Evolutionary conservation across 1,284 basidiomycete genomes (phyloP), one percentile per base, ranked within the genome.

Genomic region (Fomitopsis betulina): DNA sequence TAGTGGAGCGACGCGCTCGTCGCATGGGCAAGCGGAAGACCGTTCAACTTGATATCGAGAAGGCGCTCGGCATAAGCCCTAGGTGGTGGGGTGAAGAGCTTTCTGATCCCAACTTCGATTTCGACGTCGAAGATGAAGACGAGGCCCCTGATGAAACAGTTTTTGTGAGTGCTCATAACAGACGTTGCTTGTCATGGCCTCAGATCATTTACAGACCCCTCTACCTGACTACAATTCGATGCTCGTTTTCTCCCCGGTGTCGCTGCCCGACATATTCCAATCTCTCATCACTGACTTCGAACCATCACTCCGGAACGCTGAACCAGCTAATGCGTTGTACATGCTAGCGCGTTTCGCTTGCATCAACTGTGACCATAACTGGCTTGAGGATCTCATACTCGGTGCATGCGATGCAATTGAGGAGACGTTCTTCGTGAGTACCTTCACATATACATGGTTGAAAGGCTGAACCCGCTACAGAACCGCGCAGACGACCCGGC

Each of bases 341-440:
- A 83, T 93, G 73, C 80, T 94, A 49, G 86, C 91, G n/a, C 84
- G 92, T 49, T 96, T 96, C 73, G 94, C 94, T 25, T 87, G 86
- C 63, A 76, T 94, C 56, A 87, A 85, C 17, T 94, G 93, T 67
- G 93, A 94, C 72, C 87, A 91, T 65, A 83, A 82, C 5, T 94
- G 95, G 89, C 77, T 98, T 25, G 96, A 98, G 72, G 94, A 96
- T 69, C 79, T 99, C 50, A 82, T 98, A 55, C 84, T 95, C 40
- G 91, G 92, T 13, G 92, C 94, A 0, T 90, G 96, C 32, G 94
- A 98, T 70, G 80, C 87, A 37, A 96, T 99, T 49, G 96, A 99
- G 73, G 90, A 93, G 55, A 85, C 84, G 17, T 90, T 97, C 63
- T 96, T 96, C 71, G 94, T 96, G 71, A 77, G 93, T 78, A 4